phyloP scores from a whole-genome alignment of 176 grass and related monocot species.

The Sorghum bicolor region DNA sequence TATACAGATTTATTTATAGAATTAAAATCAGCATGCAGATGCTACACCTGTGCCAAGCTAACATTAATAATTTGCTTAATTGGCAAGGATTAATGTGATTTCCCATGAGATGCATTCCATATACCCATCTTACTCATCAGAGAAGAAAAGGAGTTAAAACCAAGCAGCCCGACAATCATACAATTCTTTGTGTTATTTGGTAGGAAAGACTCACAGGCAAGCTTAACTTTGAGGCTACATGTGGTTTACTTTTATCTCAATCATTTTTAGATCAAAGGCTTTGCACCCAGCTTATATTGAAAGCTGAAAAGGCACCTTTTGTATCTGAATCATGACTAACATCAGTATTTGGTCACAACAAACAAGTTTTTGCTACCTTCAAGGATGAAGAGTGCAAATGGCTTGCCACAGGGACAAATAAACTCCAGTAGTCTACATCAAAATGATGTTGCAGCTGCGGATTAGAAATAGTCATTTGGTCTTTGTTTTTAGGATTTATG shows the following conservation, averaged over 20 bases:
- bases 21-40: neutral
- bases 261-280: too few relatives aligned
- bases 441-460: neutral
- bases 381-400: neutral
- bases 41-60: neutral
- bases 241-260: neutral
- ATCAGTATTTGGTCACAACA: neutral
- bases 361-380: neutral
- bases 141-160: constrained; percentile 5
- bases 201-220: neutral
- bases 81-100: neutral
- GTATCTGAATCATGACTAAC: neutral
- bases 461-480: neutral
- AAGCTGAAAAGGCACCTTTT: too few relatives aligned
- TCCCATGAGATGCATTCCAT: neutral
- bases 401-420: neutral
- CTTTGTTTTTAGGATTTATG: neutral
- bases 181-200: neutral
- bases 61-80: neutral
- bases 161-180: neutral
- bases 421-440: neutral
- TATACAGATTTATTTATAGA: neutral
- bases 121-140: neutral
- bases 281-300: too few relatives aligned
- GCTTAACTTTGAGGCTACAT: neutral